Base-by-base conservation (phyloP, 768 basidiomycete genomes). In the Leucogyrophana mollusca region DNA sequence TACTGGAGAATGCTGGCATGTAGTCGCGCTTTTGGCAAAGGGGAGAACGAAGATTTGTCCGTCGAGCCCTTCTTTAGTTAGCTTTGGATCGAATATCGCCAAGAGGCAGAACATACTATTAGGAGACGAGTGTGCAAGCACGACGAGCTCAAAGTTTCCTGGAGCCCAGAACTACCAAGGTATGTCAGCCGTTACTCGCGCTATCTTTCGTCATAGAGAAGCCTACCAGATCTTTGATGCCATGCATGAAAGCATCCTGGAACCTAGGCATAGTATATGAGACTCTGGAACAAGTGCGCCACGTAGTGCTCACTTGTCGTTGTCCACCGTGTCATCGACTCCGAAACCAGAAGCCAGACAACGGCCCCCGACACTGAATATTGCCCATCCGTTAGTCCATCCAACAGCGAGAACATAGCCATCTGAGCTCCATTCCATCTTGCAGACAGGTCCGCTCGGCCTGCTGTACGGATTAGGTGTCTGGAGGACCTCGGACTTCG, bases 371-470 rank as follows among this genome's bases (percentile, higher is more conserved):
- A 93, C 83, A 59, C 87, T 93, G 69, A 93, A 89, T 4, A 95
- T 76, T 3, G 84, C 90, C 94, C 94, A 98, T 6, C 92, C 94
- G 43, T 78, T 67, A 51, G 82, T 76, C 88, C 92, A 96, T 0
- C 92, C 95, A 2, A 93, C 92, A 25, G 94, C 94, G 9, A 99
- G 72, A 5, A 90, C 91, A 66, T 94, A 94, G 2, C 95, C 95
- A 65, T 99, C 96, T 1, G 90, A 90, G 41, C 90, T 94, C 95
- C 94, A 97, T 55, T 92, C 83, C 64, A 95, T 73, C 9, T 79
- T 64, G 48, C 65, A 78, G 4, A 92, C 82, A 33, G 76, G 67
- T 1, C 90, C 90, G 4, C 73, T 78, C 7, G 75, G 72, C 36
- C 71, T 72, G 51, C 73, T 77, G 51, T 80, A 79, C 30, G 79